Evolutionary conservation across 495 filamentous ascomycete genomes (phyloP).

Genomic region (Aspergillus coremiiformis): DNA sequence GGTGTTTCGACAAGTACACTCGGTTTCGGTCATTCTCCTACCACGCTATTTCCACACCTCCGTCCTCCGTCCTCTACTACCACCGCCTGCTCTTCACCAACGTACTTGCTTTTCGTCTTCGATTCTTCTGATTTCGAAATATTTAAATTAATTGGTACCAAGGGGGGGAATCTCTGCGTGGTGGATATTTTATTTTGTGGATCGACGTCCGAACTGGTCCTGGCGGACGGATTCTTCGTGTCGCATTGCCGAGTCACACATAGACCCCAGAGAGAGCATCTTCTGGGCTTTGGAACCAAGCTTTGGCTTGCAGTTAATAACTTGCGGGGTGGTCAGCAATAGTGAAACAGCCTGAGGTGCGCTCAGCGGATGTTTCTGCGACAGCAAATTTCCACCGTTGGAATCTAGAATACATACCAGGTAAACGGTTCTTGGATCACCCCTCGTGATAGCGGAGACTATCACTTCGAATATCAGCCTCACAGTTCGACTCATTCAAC

Average conservation of each 20-base stretch:
- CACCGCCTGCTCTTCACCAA: not conserved
- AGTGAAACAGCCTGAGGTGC: not conserved
- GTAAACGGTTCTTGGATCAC: not conserved
- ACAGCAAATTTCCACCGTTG: not conserved
- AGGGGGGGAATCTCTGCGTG: not conserved
- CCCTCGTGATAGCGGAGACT: not conserved
- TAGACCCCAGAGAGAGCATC: not conserved
- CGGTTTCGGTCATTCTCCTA: constrained; percentile 8
- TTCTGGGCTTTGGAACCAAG: not conserved
- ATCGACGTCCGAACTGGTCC: not conserved
- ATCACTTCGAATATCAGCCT: not conserved
- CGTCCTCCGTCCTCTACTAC: constrained; percentile 3
- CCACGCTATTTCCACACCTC: constrained; percentile 9
- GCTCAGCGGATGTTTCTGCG: not conserved
- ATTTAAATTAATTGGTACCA: not conserved
- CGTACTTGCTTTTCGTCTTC: not conserved
- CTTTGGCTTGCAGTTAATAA: not conserved
- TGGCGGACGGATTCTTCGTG: not conserved
- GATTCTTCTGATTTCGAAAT: not conserved
- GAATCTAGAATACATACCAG: not conserved
- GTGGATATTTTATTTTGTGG: not conserved
- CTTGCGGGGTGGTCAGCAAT: not conserved
- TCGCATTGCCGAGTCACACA: not conserved
- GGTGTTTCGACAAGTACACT: constrained; percentile 7
- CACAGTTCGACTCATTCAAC: not conserved